Percentiles rank a stretch among this genome's conserved stretches.
phyloP scores from a whole-genome alignment of 2,329 filamentous ascomycete genomes.

The Apiospora kogelbergensis region DNA sequence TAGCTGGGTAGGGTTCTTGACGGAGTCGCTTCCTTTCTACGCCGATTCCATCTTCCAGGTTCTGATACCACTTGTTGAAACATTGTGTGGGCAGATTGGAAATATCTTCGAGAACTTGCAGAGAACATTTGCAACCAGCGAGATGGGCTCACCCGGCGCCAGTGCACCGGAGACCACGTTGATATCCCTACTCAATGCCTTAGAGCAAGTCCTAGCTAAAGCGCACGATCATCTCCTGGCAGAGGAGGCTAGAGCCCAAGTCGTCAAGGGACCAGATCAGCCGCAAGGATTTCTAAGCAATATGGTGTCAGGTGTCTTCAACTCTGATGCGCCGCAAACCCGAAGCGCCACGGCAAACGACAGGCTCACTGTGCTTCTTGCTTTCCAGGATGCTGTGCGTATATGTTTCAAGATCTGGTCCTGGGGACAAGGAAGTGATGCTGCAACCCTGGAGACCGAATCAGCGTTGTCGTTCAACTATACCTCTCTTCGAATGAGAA shows the following conservation, averaged over 20 bases:
- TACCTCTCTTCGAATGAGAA: constrained; percentile 87
- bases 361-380: constrained; percentile 88
- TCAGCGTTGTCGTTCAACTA: constrained; percentile 85
- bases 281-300: constrained; percentile 89
- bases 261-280: constrained; percentile 77
- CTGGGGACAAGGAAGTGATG: constrained; percentile 72
- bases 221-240: constrained; percentile 79
- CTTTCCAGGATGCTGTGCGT: constrained; percentile 91
- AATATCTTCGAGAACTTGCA: constrained; percentile 71
- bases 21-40: constrained; percentile 81
- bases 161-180: constrained; percentile 68
- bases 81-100: constrained; percentile 77
- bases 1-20: constrained; percentile 86
- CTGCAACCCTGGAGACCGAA: constrained; percentile 58
- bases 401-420: constrained; percentile 95
- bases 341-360: constrained; percentile 89
- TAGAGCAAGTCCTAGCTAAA: constrained; percentile 86
- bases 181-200: constrained; percentile 84
- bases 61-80: constrained; percentile 86
- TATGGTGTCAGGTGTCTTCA: constrained; percentile 89
- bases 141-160: constrained; percentile 28
- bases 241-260: constrained; percentile 70
- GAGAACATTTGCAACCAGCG: constrained; percentile 53
- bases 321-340: constrained; percentile 73
- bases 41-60: constrained; percentile 84